A percentile compares a stretch with the other conserved stretches of the same genome.
phyloP scores from a whole-genome alignment of 768 basidiomycete species.

The Russula sp. region DNA sequence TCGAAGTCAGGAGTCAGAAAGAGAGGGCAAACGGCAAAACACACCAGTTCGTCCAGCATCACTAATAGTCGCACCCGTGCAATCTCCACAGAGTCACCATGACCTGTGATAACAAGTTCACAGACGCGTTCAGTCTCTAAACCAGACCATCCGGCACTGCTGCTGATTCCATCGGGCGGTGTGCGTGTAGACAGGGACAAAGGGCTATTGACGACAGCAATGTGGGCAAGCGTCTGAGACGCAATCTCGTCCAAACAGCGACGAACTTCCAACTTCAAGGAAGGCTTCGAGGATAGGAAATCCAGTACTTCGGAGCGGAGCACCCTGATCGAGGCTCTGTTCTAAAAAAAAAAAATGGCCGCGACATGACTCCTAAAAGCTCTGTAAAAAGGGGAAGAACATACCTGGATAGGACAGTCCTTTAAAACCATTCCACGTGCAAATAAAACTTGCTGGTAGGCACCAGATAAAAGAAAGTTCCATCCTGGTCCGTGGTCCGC shows the following conservation, averaged over 20 bases:
- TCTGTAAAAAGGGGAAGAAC: slow-evolving; percentile 25
- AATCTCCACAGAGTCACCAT: slow-evolving; percentile 83
- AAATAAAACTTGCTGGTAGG: slow-evolving; percentile 89
- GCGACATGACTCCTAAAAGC: slow-evolving; percentile 15
- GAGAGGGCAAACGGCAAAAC: slow-evolving; percentile 31
- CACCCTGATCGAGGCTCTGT: slow-evolving; percentile 82
- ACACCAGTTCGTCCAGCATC: slow-evolving; percentile 89
- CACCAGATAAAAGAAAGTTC: slow-evolving; percentile 89
- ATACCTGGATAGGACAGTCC: slow-evolving; percentile 80
- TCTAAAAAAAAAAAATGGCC: slow-evolving; percentile 38
- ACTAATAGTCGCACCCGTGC: slow-evolving; percentile 88
- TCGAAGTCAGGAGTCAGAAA: neutral
- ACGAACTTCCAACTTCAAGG: slow-evolving; percentile 76
- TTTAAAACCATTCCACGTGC: slow-evolving; percentile 85
- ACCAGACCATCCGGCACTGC: slow-evolving; percentile 76
- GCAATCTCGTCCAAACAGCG: slow-evolving; percentile 91
- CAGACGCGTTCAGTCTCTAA: slow-evolving; percentile 93
- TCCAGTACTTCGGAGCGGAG: slow-evolving; percentile 92
- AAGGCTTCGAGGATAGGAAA: slow-evolving; percentile 67
- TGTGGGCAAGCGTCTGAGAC: slow-evolving; percentile 85
- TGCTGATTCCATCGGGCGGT: slow-evolving; percentile 71
- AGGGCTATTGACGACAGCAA: slow-evolving; percentile 88
- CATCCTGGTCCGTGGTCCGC: slow-evolving; percentile 68
- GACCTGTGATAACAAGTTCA: slow-evolving; percentile 86
- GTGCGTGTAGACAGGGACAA: slow-evolving; percentile 68